Conservation (phyloP, 2,329 filamentous ascomycete species). For the Sarocladium kiliense region DNA sequence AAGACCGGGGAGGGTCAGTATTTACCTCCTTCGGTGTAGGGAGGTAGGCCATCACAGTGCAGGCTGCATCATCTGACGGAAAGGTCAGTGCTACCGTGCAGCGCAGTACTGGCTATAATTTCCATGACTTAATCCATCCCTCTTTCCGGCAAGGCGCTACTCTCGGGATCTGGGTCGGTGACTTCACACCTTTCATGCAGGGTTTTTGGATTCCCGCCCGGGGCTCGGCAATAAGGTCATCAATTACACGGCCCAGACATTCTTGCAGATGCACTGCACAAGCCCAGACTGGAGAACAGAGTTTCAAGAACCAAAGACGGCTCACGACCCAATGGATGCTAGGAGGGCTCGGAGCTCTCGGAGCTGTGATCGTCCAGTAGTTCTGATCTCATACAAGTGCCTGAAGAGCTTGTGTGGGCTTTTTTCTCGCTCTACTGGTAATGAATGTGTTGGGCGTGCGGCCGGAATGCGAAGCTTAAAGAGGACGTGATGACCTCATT, state of each 20-base stretch:
- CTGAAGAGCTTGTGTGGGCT: no score
- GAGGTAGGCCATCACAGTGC: background rate
- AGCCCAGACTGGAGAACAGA: background rate
- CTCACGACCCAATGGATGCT: background rate
- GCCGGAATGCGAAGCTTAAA: slow-evolving; percentile 1
- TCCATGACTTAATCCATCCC: slow-evolving; percentile 8
- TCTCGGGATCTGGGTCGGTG: no score
- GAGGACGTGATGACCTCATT: slow-evolving; percentile 6
- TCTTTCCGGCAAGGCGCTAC: slow-evolving; percentile 6
- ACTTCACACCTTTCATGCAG: background rate
- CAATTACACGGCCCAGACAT: background rate
- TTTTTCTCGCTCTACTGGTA: background rate
- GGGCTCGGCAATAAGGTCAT: slow-evolving; percentile 1
- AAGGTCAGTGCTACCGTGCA: background rate
- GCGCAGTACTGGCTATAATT: background rate
- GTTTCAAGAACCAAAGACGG: background rate
- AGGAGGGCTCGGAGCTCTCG: background rate
- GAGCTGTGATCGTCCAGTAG: background rate
- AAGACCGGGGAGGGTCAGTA: background rate
- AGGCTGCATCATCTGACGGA: slow-evolving; percentile 7
- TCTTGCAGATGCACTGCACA: background rate
- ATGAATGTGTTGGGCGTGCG: background rate
- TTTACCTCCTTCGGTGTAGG: background rate
- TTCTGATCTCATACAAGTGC: background rate
- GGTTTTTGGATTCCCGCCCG: background rate